Evolutionary conservation across 768 basidiomycete species (phyloP).

Genomic region (Sutorius australiensis): DNA sequence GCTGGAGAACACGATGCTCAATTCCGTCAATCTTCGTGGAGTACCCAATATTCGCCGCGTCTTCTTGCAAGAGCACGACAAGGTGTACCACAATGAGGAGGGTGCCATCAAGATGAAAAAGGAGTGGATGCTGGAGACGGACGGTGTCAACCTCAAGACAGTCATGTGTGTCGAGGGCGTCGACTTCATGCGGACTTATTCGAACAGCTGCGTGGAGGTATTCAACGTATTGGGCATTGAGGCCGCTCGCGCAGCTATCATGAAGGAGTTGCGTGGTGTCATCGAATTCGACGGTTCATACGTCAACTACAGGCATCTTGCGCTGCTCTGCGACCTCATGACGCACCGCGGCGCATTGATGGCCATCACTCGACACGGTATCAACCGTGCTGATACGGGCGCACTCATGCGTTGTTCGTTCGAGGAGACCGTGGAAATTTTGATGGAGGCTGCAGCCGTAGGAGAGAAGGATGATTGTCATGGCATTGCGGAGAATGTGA

Average conservation of each 20-base stretch:
- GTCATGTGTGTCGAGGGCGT: constrained; percentile 96
- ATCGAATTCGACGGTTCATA: constrained; percentile 99
- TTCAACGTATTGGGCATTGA: constrained; percentile 96
- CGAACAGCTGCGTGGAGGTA: constrained; percentile 95
- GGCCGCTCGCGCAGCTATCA: constrained; percentile 89
- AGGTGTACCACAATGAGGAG: constrained; percentile 57
- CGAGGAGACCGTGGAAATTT: constrained; percentile 98
- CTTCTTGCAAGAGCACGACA: constrained; percentile 89
- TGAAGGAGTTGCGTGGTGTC: constrained; percentile 90
- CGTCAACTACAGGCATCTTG: constrained; percentile 97
- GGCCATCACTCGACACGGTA: constrained; percentile 99
- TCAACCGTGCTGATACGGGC: constrained; percentile 98
- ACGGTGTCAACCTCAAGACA: constrained; percentile 91
- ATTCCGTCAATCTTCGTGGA: constrained; percentile 91
- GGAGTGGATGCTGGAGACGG: constrained; percentile 98
- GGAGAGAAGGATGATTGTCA: constrained; percentile 99
- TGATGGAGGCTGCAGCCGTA: constrained; percentile 97
- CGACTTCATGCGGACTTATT: constrained; percentile 89
- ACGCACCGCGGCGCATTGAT: constrained; percentile 92
- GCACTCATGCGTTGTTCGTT: constrained; percentile 98
- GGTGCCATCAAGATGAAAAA: constrained; percentile 60
- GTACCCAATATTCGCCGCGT: constrained; percentile 88
- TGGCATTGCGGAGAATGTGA: constrained; percentile 97
- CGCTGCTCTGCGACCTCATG: constrained; percentile 97
- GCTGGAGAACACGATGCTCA: constrained; percentile 94